Base-by-base conservation (phyloP, 176 grass and related monocot genomes). In the Avena insularis region DNA sequence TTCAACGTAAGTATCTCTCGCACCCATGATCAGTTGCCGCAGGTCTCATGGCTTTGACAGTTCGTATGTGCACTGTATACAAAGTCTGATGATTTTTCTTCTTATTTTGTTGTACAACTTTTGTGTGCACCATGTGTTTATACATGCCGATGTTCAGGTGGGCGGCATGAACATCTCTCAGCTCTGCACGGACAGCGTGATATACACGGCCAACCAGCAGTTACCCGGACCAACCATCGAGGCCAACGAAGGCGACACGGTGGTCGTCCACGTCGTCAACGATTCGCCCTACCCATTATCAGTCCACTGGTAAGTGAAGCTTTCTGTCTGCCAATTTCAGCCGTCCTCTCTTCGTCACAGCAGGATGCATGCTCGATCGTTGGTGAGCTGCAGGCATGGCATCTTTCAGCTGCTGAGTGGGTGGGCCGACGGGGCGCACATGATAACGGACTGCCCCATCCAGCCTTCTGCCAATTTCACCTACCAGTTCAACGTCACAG, bases 371-470 rank as follows among this genome's bases (percentile, higher is more conserved):
- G 0, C 36, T 38, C 36, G 36, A 4, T 38, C 15, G 4, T 33
- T 8, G 9, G 29, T 20, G 14, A 54, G 16, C 14, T 25, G 25
- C 25, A 25, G 25, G 95, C 95, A 97, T 51, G 95, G 92, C n/a
- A 45, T 97, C 10, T 85, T 97, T 21, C 92, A 95, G 71, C 56
- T 64, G 83, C 10, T 58, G 92, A 55, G 93, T 82, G 29, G 86
- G 36, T 97, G 95, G 95, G 85, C 92, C 6, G 95, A 97, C 69
- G 95, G 95, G 20, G 91, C 92, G 17, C 46, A 80, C 49, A 90
- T 95, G 92, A 87, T 97, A 77, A 91, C 95, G 48, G 91, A 97
- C 49, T 97, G 95, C 91, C 85, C 92, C 13, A 97, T 97, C 23
- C 83, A 65, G 12, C 91, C 95, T 1, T 66, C 91, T 8, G 35